phyloP scores from a whole-genome alignment of 1,139 yeast genomes.

The Saccharomycopsis hybrid region DNA sequence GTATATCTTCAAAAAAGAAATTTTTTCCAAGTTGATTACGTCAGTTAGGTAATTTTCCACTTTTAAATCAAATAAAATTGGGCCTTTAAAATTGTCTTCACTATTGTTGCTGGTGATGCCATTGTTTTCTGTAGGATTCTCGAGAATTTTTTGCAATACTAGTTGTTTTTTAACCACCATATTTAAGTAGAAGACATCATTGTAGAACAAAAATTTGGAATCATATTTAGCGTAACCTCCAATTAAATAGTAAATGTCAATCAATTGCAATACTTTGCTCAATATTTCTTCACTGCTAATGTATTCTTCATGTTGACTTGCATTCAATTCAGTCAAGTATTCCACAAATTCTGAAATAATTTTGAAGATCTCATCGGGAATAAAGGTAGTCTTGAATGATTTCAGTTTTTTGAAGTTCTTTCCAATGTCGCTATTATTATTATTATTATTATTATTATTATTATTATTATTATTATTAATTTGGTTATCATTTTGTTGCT shows the following conservation, averaged over 20 bases:
- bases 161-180: constrained; percentile 10
- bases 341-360: constrained; percentile 7
- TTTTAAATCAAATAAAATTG: constrained; percentile 12
- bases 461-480: background rate
- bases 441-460: background rate
- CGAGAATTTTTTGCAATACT: background rate
- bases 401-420: background rate
- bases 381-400: constrained; percentile 14
- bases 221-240: constrained; percentile 20
- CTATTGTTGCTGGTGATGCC: too few species aligned
- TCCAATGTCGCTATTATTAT: background rate
- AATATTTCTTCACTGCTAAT: constrained; percentile 7
- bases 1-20: constrained; percentile 19
- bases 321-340: constrained; percentile 7
- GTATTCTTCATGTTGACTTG: background rate
- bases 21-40: constrained; percentile 17
- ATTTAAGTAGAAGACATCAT: constrained; percentile 20
- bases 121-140: background rate
- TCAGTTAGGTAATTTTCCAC: constrained; percentile 18
- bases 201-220: constrained; percentile 20
- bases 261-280: constrained; percentile 9
- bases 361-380: constrained; percentile 16
- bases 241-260: constrained; percentile 18
- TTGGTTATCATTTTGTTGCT: background rate
- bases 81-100: constrained; percentile 1